Evolutionary conservation across 176 grass and related monocot genomes (phyloP).

Genomic region (Saccharum officinarum): DNA sequence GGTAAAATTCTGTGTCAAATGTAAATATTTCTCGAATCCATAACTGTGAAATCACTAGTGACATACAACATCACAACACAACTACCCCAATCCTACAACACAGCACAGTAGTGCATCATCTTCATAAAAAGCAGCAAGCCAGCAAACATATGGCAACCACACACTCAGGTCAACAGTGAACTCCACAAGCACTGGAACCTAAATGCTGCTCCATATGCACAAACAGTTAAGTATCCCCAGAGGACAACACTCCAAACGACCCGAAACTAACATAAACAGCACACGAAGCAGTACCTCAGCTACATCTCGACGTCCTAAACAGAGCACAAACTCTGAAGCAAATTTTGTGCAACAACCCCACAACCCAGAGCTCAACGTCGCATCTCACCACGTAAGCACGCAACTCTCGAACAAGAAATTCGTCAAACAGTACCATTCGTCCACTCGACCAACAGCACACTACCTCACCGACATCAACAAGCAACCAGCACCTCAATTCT

Average conservation of each 20-base stretch:
- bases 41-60: neutral
- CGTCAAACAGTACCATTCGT: neutral
- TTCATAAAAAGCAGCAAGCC: slow-evolving; percentile 9
- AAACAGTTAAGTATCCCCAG: neutral
- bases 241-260: neutral
- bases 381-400: neutral
- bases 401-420: neutral
- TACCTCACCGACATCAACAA: neutral
- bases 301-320: neutral
- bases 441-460: neutral
- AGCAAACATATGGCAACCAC: neutral
- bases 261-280: neutral
- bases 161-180: neutral
- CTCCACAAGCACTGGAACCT: neutral
- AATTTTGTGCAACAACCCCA: neutral
- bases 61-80: neutral
- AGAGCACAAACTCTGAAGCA: neutral
- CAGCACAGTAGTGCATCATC: neutral
- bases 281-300: neutral
- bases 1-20: neutral
- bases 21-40: neutral
- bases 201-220: slow-evolving; percentile 1
- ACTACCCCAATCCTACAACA: neutral
- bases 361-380: neutral
- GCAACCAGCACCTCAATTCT: slow-evolving; percentile 9